Conservation (phyloP, 2,329 filamentous ascomycete genomes). For the Diplodia scrobiculata region DNA sequence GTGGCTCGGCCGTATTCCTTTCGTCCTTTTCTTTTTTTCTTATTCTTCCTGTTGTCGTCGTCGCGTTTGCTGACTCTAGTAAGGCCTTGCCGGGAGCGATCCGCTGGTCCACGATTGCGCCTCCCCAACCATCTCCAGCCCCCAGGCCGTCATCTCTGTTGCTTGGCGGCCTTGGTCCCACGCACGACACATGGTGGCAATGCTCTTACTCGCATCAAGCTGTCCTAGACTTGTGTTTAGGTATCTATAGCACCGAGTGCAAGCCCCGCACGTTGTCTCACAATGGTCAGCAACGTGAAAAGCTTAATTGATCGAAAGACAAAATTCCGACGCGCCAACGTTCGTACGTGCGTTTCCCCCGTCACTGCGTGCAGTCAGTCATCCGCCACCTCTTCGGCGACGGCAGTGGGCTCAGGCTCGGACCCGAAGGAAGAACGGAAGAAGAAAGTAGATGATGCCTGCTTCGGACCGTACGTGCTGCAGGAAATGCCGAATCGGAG, state of each 20-base stretch:
- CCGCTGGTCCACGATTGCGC: background rate
- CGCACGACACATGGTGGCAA: background rate
- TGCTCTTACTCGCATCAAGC: constrained; percentile 11
- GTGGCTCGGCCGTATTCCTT: background rate
- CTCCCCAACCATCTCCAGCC: background rate
- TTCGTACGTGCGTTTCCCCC: background rate
- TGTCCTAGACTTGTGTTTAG: background rate
- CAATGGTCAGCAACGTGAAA: background rate
- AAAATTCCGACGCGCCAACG: constrained; percentile 1
- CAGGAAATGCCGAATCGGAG: background rate
- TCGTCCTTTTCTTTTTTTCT: no score
- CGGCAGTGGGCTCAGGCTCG: no score
- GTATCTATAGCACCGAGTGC: constrained; percentile 7
- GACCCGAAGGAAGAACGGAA: background rate
- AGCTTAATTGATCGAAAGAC: constrained; percentile 8
- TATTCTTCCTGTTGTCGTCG: background rate
- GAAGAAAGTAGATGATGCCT: background rate
- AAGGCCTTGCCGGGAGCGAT: constrained; percentile 10
- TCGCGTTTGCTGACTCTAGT: constrained; percentile 2
- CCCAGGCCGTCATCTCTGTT: background rate
- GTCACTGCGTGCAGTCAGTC: background rate
- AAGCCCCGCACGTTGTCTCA: background rate
- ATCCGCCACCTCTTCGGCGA: background rate
- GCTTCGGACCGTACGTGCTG: constrained; percentile 3
- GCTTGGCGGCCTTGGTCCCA: background rate